Base-by-base conservation (phyloP, 1,284 basidiomycete genomes). In the Naganishia cerealis region DNA sequence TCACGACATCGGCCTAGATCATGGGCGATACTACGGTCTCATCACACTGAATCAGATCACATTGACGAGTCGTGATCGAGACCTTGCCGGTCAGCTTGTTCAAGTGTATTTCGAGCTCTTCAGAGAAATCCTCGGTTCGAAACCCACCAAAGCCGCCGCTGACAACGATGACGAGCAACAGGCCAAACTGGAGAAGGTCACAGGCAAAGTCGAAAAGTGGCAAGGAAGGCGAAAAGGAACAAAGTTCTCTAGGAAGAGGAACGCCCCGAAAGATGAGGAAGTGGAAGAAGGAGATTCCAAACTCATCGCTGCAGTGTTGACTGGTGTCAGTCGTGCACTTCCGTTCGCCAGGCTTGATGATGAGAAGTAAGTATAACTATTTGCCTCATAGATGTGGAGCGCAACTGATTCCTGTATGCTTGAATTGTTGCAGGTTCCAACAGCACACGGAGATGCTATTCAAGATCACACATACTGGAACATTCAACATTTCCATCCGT, bases 61-160 rank as follows among this genome's bases (percentile, higher is more conserved):
- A 59, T 84, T 98, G 42, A 87, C 88, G 0, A 84, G 86, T 7
- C 83, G 83, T 57, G 92, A 94, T 74, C 84, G 87, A 12, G 85
- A 86, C 0, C 90, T 94, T 8, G 91, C 94, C n/a, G 83, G 88
- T 59, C 86, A 87, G 70, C 84, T 99, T 63, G 88, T 99, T 40
- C 88, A 93, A 69, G 85, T 95, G 12, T 99, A 99, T 81, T 99
- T 99, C 76, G 90, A 94, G 81, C 86, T 99, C 74, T 99, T 99
- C 82, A 85, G 90, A 73, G 92, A 93, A 75, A 83, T 95, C 13
- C 84, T 96, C 1, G 88, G 90, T 0, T 85, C 87, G 24, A 16
- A 73, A 71, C 40, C 40, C 10, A 78, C 79, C 12, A 75, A 77
- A 55, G 82, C 80, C 65, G 79, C 81, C 13, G 82, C 77, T 29